A percentile compares a stretch with the other conserved stretches of the same genome.
phyloP scores from a whole-genome alignment of 2,329 filamentous ascomycete genomes.

The Colletotrichum lindemuthianum region DNA sequence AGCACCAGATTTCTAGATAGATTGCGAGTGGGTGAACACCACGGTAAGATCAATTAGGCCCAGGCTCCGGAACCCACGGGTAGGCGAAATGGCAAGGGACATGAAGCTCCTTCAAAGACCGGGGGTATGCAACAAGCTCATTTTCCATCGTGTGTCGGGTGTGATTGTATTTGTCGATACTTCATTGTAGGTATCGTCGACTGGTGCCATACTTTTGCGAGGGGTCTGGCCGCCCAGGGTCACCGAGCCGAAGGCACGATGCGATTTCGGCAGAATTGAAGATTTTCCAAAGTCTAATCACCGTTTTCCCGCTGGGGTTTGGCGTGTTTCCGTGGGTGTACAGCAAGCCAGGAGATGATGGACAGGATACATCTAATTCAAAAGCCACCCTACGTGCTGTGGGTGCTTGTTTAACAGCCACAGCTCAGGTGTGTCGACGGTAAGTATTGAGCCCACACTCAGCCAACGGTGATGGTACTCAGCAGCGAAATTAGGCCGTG shows the following conservation, averaged over 20 bases:
- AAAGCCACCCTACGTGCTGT: not conserved
- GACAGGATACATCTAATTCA: not conserved
- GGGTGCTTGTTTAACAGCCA: not conserved
- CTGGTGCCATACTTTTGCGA: too few species aligned
- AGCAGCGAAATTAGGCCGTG: not conserved
- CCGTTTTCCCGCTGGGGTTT: not conserved
- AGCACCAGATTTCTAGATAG: too few species aligned
- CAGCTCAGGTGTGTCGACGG: not conserved
- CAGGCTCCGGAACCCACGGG: constrained; percentile 1
- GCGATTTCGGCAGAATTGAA: constrained; percentile 10
- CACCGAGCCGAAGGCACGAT: not conserved
- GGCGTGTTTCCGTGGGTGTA: constrained; percentile 6
- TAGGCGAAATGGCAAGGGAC: constrained; percentile 29
- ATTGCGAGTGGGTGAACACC: too few species aligned
- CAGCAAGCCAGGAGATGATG: constrained; percentile 7
- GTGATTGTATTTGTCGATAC: too few species aligned
- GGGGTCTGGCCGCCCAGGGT: too few species aligned
- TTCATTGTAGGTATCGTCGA: too few species aligned
- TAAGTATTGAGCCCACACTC: constrained; percentile 13
- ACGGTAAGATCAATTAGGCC: not conserved
- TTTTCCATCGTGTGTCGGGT: constrained; percentile 19
- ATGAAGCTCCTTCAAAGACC: constrained; percentile 5
- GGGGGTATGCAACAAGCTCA: constrained; percentile 19
- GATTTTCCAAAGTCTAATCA: constrained; percentile 13
- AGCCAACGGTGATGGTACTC: not conserved